Evolutionary conservation across 1,139 yeast genomes (phyloP).

Genomic region (Blastobotrys illinoisensis): DNA sequence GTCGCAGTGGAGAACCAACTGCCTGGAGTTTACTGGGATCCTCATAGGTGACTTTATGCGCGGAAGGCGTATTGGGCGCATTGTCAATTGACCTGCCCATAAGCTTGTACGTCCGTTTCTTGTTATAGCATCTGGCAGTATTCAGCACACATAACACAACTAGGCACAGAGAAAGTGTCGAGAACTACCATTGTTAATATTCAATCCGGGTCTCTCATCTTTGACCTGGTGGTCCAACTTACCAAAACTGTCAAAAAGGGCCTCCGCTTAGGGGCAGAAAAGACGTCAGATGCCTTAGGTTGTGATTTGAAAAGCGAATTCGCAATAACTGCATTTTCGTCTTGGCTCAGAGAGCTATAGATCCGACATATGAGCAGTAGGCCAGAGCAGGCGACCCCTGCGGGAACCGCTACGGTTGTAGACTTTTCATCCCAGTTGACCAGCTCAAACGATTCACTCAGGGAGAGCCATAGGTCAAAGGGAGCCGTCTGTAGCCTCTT

Average conservation of each 20-base stretch:
- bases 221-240: slow-evolving; percentile 1
- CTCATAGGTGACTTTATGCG: slow-evolving; percentile 27
- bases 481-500: slow-evolving; percentile 48
- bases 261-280: slow-evolving; percentile 9
- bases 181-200: slow-evolving; percentile 4
- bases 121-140: slow-evolving; percentile 32
- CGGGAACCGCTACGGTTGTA: slow-evolving; percentile 42
- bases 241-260: slow-evolving; percentile 12
- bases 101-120: slow-evolving; percentile 40
- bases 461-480: slow-evolving; percentile 47
- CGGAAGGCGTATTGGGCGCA: slow-evolving; percentile 40
- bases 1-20: slow-evolving; percentile 9
- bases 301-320: slow-evolving; percentile 3
- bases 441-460: slow-evolving; percentile 49
- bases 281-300: slow-evolving; percentile 2
- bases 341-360: slow-evolving; percentile 11
- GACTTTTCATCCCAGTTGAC: slow-evolving; percentile 64
- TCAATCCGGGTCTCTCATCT: too few species aligned
- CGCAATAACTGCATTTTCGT: background rate
- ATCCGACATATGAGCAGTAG: slow-evolving; percentile 24
- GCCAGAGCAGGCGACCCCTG: slow-evolving; percentile 39
- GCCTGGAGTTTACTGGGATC: slow-evolving; percentile 12
- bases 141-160: slow-evolving; percentile 28
- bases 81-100: slow-evolving; percentile 34
- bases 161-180: slow-evolving; percentile 14